Evolutionary conservation across 148 eudicot genomes (phyloP), one percentile per base, ranked within the genome.

Genomic region (Gaultheria prostrata): DNA sequence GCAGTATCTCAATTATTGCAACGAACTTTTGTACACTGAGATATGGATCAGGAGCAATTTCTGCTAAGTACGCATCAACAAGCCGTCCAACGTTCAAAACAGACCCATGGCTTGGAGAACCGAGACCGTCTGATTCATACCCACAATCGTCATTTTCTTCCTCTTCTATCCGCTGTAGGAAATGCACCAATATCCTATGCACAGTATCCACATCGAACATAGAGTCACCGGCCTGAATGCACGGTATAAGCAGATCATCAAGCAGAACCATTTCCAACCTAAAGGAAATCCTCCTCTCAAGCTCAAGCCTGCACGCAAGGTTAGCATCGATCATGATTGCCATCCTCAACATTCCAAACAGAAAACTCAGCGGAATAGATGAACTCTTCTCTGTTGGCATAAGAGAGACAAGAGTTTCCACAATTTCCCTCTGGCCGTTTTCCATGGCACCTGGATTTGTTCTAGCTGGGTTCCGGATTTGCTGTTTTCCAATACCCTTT

Each of bases 221-320:
- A 12, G 91, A 91, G 82, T 90, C 91, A 26, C 97, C 92, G 11
- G 83, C 86, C 26, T 91, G 94, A 35, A 85, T 86, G 6, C 89
- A 88, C 4, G 97, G 94, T 63, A 93, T 91, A 13, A 93, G 91
- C 77, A 93, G 85, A 84, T 92, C 97, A 85, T 92, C 94, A 46
- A 93, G 90, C 6, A 82, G 84, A 61, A 89, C 94, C 91, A 89
- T 84, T 11, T 92, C 93, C 82, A 93, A 61, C 59, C 88, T 90
- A 15, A 63, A 88, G 21, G 91, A 90, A 76, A 93, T 84, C 85
- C 92, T 87, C 80, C 89, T 91, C 79, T 93, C 94, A 1, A 93
- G 87, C 89, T 92, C 94, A 35, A 92, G 89, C 90, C 91, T 89
- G 61, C 90, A 86, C 48, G 87, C 75, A 18, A 84, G 82, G 71